These are phyloP conservation scores for Neurospora sp. DNA, from an alignment of 495 filamentous ascomycete species.

Conservation along the genomic window DNA sequence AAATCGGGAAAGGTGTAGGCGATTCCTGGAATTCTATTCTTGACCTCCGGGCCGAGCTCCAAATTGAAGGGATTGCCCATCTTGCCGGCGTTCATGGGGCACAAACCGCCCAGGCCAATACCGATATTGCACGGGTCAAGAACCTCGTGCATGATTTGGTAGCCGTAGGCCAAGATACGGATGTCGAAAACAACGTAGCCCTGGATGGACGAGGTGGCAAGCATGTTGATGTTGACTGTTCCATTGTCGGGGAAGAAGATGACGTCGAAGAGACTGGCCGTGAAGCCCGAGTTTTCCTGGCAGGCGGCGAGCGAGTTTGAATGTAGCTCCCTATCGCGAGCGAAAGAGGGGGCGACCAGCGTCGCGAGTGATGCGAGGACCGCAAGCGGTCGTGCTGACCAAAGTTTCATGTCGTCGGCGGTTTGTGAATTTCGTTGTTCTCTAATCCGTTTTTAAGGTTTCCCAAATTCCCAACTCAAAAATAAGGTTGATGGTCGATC, in stretches of 20 bases:
- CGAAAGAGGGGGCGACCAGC: slow-evolving; percentile 17
- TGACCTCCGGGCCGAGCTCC: slow-evolving; percentile 43
- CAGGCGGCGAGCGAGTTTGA: slow-evolving; percentile 73
- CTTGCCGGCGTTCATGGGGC: slow-evolving; percentile 84
- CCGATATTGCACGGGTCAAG: slow-evolving; percentile 64
- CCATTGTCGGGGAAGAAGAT: slow-evolving; percentile 67
- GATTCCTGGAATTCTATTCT: slow-evolving; percentile 65
- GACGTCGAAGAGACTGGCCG: slow-evolving; percentile 75
- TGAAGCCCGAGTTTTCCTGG: slow-evolving; percentile 68
- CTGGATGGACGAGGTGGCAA: slow-evolving; percentile 74
- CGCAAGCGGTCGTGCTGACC: slow-evolving; percentile 18
- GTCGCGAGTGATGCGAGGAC: slow-evolving; percentile 26
- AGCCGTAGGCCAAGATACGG: slow-evolving; percentile 73
- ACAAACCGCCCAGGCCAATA: slow-evolving; percentile 58
- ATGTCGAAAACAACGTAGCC: slow-evolving; percentile 78
- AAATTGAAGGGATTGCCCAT: slow-evolving; percentile 67
- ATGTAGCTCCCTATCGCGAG: slow-evolving; percentile 38
- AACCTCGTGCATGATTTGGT: slow-evolving; percentile 48
- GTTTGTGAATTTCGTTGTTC: background rate
- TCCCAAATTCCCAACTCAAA: background rate
- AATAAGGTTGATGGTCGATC: background rate
- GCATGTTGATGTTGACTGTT: slow-evolving; percentile 62
- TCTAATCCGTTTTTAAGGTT: background rate
- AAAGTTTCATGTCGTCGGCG: background rate
- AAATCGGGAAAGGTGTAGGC: slow-evolving; percentile 88